Base-by-base conservation (phyloP, 2,329 filamentous ascomycete species). In the Botrytis squamosa region DNA sequence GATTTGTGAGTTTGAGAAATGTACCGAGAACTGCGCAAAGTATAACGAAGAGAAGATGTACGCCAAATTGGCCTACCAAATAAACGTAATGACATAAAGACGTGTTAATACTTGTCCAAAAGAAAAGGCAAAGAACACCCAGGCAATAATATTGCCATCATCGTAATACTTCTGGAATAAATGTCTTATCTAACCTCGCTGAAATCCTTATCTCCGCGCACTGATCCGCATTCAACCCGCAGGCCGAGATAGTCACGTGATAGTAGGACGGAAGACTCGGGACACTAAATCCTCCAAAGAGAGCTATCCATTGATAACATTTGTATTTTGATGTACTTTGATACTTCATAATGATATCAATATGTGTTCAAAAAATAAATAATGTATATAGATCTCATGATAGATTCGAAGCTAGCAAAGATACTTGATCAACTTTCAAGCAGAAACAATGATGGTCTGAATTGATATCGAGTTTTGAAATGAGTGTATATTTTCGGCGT, bases 1-100 rank as follows among this genome's bases (percentile, higher is more conserved):
- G 46, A 20, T 18, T 42, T 67, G 46, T 59, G 4, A n/a, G 14
- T 44, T 67, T 52, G 49, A 72, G 70, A 72, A 22, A 72, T 42
- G 42, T 59, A 22, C 20, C 70, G 70, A 36, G 16, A 38, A 16
- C 40, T 42, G 22, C 46, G 42, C 57, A 62, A 44, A 14, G 16
- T 33, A 29, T 59, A 57, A 29, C 46, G 70, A 38, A 49, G 33
- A 36, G 62, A 59, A 55, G 44, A 38, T 57, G 44, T 33, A 52
- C 38, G 70, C 49, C 62, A 38, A 44, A 42, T n/a, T 22, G 70
- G 62, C 70, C 62, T 40, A 44, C 22, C 33, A 25, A 67, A 67
- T 10, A 49, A 57, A 42, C 12, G 60, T 16, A 67, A 44, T 22
- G 44, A 57, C 70, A 72, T 72, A 20, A 33, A 52, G 46, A 57